phyloP scores from a whole-genome alignment of 2,329 filamentous ascomycete species.

The Shiraia sp. region DNA sequence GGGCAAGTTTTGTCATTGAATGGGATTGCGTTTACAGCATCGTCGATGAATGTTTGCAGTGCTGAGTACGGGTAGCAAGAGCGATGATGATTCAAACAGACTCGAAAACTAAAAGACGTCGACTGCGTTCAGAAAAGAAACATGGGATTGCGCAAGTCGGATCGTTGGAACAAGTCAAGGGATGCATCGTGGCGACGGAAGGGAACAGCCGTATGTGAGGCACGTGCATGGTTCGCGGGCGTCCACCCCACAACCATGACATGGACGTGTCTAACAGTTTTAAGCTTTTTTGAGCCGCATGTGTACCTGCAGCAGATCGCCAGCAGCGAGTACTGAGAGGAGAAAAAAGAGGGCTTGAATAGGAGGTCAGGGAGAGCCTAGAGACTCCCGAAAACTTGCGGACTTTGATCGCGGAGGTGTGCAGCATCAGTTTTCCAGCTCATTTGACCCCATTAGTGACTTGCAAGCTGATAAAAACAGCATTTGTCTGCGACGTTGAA shows the following conservation, averaged over 20 bases:
- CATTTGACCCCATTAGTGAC: background rate
- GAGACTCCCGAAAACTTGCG: constrained; percentile 36
- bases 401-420: constrained; percentile 7
- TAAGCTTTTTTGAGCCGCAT: constrained; percentile 44
- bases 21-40: no score
- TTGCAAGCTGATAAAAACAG: constrained; percentile 12
- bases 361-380: constrained; percentile 7
- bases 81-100: no score
- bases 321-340: constrained; percentile 28
- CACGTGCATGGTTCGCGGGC: constrained; percentile 28
- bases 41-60: no score
- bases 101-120: no score
- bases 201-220: constrained; percentile 16
- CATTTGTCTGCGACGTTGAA: constrained; percentile 20
- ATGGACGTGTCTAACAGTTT: constrained; percentile 24
- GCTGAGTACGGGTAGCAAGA: no score
- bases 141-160: no score
- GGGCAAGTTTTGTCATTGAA: no score
- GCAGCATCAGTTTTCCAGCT: constrained; percentile 5
- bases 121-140: no score
- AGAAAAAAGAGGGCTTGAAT: constrained; percentile 16
- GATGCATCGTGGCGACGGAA: background rate
- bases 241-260: constrained; percentile 33
- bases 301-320: constrained; percentile 41
- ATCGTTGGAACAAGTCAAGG: background rate